A percentile compares a stretch with the other conserved stretches of the same genome.
These are phyloP conservation scores for Pisolithus microcarpus DNA, from an alignment of 768 basidiomycete species.

Conservation along the genomic window DNA sequence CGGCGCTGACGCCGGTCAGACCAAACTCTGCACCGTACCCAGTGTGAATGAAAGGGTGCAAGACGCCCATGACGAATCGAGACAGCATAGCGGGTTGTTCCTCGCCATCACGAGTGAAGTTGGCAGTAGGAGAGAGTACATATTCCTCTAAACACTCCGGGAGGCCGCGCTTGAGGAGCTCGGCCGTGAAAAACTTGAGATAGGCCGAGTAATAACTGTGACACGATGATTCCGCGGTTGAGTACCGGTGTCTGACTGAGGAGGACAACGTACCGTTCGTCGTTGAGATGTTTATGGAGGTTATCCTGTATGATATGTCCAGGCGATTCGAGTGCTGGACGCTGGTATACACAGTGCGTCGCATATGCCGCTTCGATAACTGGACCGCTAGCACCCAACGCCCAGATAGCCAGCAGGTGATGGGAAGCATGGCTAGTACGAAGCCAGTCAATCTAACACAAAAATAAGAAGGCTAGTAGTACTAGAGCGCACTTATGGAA, in stretches of 20 bases:
- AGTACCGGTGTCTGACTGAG: background rate
- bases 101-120: conserved; percentile 26
- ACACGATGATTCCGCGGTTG: conserved; percentile 14
- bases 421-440: conserved; percentile 10
- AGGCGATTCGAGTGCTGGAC: conserved; percentile 37
- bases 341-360: conserved; percentile 25
- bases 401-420: conserved; percentile 14
- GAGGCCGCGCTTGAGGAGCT: conserved; percentile 32
- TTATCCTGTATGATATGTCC: conserved; percentile 39
- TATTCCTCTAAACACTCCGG: conserved; percentile 42
- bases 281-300: conserved; percentile 36
- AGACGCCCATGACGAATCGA: conserved; percentile 46
- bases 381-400: conserved; percentile 16
- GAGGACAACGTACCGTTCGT: conserved; percentile 6
- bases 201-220: conserved; percentile 49
- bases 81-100: conserved; percentile 47
- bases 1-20: conserved; percentile 50
- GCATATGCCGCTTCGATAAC: conserved; percentile 35
- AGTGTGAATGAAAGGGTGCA: conserved; percentile 61
- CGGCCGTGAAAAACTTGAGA: conserved; percentile 42
- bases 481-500: conserved; percentile 28
- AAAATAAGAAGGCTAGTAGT: background rate
- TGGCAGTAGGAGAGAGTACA: conserved; percentile 38
- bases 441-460: background rate
- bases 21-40: conserved; percentile 61